Evolutionary conservation across 2,329 filamentous ascomycete genomes (phyloP).

Genomic region (Aspergillus bombycis): DNA sequence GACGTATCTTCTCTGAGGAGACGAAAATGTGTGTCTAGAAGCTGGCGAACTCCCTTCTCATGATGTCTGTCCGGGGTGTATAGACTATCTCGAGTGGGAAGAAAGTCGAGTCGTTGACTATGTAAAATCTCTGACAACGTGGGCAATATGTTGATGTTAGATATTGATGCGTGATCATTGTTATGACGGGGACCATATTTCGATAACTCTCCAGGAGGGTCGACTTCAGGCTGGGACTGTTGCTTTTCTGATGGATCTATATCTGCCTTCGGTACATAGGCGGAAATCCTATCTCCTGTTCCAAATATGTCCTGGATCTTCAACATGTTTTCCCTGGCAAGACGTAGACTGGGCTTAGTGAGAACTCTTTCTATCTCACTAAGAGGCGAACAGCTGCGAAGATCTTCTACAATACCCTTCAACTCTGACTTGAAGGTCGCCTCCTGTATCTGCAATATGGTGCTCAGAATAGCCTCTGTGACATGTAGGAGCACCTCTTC

Average conservation of each 20-base stretch:
- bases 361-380: neutral
- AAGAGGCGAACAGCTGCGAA: neutral
- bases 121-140: neutral
- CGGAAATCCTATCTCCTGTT: neutral
- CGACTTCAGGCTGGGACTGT: neutral
- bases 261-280: neutral
- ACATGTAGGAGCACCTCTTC: constrained; percentile 6
- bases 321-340: neutral
- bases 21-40: neutral
- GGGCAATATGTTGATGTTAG: neutral
- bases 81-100: neutral
- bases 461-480: constrained; percentile 10
- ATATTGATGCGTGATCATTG: neutral
- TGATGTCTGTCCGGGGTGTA: neutral
- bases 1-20: neutral
- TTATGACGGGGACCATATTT: neutral
- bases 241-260: neutral
- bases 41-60: neutral
- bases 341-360: neutral
- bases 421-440: constrained; percentile 9
- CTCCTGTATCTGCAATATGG: constrained; percentile 9
- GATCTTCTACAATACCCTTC: constrained; percentile 4
- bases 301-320: neutral
- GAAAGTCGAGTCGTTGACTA: neutral
- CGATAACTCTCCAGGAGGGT: neutral